Percentiles rank a stretch among this genome's conserved stretches.
phyloP scores from a whole-genome alignment of 345 rosid genomes.

The Camelina laxa region DNA sequence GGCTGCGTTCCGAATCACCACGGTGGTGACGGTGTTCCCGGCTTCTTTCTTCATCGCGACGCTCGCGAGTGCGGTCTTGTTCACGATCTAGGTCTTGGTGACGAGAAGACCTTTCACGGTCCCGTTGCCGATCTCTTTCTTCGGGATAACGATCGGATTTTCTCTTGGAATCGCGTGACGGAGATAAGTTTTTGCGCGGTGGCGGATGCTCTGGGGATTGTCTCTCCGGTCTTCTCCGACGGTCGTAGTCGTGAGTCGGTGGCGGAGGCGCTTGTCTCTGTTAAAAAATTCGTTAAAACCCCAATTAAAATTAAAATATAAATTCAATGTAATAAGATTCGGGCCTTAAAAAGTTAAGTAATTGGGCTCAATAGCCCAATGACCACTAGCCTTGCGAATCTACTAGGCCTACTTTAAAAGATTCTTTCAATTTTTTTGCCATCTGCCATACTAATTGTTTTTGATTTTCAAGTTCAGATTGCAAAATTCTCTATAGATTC shows the following conservation, averaged over 20 bases:
- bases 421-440: not conserved
- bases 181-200: slow-evolving; percentile 50
- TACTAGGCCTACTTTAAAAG: no score
- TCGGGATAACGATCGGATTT: slow-evolving; percentile 58
- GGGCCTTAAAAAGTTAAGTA: slow-evolving; percentile 39
- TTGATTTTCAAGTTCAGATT: no score
- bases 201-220: slow-evolving; percentile 53
- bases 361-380: slow-evolving; percentile 29
- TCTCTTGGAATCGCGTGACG: slow-evolving; percentile 64
- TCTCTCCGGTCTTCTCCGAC: slow-evolving; percentile 59
- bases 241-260: slow-evolving; percentile 49
- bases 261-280: slow-evolving; percentile 47
- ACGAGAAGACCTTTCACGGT: slow-evolving; percentile 45
- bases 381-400: not conserved
- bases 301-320: not conserved
- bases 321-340: not conserved
- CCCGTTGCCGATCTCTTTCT: slow-evolving; percentile 43
- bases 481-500: no score
- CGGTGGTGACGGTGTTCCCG: slow-evolving; percentile 47
- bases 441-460: not conserved
- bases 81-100: slow-evolving; percentile 52
- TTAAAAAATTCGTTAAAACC: slow-evolving; percentile 30
- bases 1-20: slow-evolving; percentile 46
- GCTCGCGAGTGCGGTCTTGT: slow-evolving; percentile 43
- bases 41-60: slow-evolving; percentile 47